These are phyloP conservation scores for Candida patagonica DNA, from an alignment of 805 yeast species.

Conservation along the genomic window DNA sequence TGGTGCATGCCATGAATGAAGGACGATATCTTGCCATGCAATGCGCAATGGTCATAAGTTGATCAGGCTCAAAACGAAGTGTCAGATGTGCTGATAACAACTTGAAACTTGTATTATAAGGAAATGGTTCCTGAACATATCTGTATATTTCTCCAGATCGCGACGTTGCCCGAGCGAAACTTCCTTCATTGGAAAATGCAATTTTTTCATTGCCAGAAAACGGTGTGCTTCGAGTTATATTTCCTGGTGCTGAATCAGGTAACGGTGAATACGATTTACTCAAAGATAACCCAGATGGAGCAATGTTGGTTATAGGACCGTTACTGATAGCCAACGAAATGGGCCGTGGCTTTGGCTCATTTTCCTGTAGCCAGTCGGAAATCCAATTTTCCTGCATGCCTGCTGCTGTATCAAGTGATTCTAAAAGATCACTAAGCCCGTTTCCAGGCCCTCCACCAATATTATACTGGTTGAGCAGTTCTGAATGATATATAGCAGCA, in stretches of 20 bases:
- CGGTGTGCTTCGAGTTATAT: neutral
- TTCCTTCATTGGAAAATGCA: neutral
- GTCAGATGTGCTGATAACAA: conserved; percentile 64
- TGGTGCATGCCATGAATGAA: conserved; percentile 85
- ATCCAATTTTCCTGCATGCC: conserved; percentile 1
- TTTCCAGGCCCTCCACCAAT: conserved; percentile 1
- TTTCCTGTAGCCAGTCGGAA: conserved; percentile 17
- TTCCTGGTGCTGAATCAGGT: neutral
- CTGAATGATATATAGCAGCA: conserved; percentile 9
- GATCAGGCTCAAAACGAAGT: conserved; percentile 56
- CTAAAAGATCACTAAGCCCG: neutral
- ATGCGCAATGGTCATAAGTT: conserved; percentile 73
- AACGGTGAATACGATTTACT: no score
- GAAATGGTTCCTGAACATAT: conserved; percentile 63
- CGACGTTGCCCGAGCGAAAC: conserved; percentile 3
- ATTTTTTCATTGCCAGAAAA: neutral
- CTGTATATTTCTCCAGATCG: conserved; percentile 44
- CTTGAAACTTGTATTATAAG: conserved; percentile 88
- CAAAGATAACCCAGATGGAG: neutral
- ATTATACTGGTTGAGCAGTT: conserved; percentile 3
- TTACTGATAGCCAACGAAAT: conserved; percentile 19
- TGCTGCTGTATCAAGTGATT: conserved; percentile 4
- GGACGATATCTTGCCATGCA: conserved; percentile 89
- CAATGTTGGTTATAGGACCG: neutral
- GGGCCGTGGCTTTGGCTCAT: conserved; percentile 17